Conservation (phyloP, 768 basidiomycete genomes). For the Hemileccinum rubropunctum region DNA sequence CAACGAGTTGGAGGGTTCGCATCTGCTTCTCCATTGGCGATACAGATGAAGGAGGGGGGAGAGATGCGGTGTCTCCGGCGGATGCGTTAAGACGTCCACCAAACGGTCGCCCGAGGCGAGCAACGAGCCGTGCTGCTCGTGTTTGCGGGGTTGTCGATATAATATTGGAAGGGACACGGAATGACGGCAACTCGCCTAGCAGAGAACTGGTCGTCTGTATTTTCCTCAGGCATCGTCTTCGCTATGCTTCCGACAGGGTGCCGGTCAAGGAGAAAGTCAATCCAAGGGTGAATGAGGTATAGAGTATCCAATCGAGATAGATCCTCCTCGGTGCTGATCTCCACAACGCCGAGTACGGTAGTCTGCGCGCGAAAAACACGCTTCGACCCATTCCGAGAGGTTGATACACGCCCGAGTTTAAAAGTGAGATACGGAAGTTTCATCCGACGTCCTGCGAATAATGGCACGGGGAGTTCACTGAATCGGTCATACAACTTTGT, state of each 20-base stretch:
- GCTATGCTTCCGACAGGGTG: not conserved
- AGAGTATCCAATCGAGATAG: conserved; percentile 1
- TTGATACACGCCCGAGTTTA: conserved; percentile 9
- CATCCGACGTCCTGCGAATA: conserved; percentile 1
- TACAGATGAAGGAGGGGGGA: not conserved
- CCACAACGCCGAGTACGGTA: not conserved
- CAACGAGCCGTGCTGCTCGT: not conserved
- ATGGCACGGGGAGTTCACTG: not conserved
- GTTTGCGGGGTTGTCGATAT: no score
- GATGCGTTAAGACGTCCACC: not conserved
- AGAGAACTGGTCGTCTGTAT: not conserved
- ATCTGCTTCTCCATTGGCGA: not conserved
- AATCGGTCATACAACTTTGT: conserved; percentile 2
- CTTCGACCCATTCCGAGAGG: not conserved
- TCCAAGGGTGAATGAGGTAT: conserved; percentile 9
- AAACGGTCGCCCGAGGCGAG: not conserved
- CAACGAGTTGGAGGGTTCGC: not conserved
- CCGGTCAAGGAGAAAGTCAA: conserved; percentile 7
- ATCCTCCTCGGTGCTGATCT: conserved; percentile 3
- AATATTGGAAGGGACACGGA: no score
- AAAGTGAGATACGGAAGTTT: conserved; percentile 5
- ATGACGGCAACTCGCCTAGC: not conserved
- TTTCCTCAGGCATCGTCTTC: not conserved
- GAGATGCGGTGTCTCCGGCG: not conserved
- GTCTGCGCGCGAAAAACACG: not conserved